phyloP scores from a whole-genome alignment of 441 rosid genomes.

The Sinapis alba region DNA sequence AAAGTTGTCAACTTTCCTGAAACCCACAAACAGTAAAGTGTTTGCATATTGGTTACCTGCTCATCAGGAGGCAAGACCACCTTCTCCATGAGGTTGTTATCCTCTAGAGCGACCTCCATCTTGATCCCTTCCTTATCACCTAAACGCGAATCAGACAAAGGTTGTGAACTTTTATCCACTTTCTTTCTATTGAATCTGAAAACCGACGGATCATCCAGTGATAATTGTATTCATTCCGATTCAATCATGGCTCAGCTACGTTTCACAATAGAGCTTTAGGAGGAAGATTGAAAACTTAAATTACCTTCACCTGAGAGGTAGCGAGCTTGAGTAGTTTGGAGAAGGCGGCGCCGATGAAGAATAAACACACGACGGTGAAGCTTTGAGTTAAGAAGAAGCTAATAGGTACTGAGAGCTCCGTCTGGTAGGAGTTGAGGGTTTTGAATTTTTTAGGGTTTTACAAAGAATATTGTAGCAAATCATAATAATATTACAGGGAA shows the following conservation, averaged over 20 bases:
- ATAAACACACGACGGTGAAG: not conserved
- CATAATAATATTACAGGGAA: not conserved
- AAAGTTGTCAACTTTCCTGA: not conserved
- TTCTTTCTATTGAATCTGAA: too few relatives aligned
- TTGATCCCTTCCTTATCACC: not conserved
- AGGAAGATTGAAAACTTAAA: not conserved
- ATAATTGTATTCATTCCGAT: too few relatives aligned
- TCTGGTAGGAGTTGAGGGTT: constrained; percentile 12
- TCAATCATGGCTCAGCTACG: too few relatives aligned
- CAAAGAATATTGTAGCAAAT: not conserved
- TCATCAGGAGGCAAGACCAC: constrained; percentile 42
- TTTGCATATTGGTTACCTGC: constrained; percentile 37
- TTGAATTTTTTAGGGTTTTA: constrained; percentile 29
- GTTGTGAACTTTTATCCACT: too few relatives aligned
- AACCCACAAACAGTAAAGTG: not conserved
- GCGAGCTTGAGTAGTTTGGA: not conserved
- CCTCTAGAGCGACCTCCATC: constrained; percentile 47
- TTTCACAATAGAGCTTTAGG: too few relatives aligned
- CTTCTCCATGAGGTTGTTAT: constrained; percentile 29
- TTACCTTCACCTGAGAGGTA: not conserved
- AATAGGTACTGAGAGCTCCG: not conserved
- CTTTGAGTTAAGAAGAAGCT: too few relatives aligned
- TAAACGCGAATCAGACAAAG: not conserved
- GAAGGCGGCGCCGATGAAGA: not conserved
- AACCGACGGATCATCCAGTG: too few relatives aligned